These are phyloP conservation scores for Globisporangium nagaii DNA, from an alignment of 352 stramenopile genomes.

Conservation along the genomic window DNA sequence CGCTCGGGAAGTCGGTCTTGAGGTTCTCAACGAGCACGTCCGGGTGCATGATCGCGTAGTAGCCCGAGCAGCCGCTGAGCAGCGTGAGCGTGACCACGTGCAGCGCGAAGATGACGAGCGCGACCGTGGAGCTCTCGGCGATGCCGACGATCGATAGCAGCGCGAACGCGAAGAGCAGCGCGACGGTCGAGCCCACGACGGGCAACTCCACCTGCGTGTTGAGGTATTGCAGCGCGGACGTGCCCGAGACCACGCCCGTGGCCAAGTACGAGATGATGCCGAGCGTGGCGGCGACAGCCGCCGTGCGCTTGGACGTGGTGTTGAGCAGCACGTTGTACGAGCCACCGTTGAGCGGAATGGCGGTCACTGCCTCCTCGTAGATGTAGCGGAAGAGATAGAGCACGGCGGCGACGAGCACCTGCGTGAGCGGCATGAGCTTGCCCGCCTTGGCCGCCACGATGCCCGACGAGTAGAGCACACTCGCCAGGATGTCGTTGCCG, in stretches of 20 bases:
- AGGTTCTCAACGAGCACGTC: constrained; percentile 63
- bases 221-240: constrained; percentile 56
- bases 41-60: constrained; percentile 58
- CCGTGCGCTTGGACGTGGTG: constrained; percentile 86
- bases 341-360: constrained; percentile 88
- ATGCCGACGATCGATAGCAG: constrained; percentile 83
- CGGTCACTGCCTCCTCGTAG: constrained; percentile 89
- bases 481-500: constrained; percentile 91
- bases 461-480: constrained; percentile 76
- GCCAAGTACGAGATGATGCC: constrained; percentile 91
- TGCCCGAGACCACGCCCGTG: constrained; percentile 73
- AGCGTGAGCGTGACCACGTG: constrained; percentile 80
- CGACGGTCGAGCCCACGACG: constrained; percentile 35
- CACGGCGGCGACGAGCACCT: constrained; percentile 70
- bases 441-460: constrained; percentile 69
- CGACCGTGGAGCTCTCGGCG: constrained; percentile 78
- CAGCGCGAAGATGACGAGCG: constrained; percentile 77
- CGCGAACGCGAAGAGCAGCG: constrained; percentile 80
- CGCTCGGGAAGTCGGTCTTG: constrained; percentile 48
- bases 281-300: constrained; percentile 84
- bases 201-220: constrained; percentile 42
- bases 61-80: constrained; percentile 49
- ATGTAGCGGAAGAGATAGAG: constrained; percentile 79
- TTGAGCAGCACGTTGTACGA: constrained; percentile 92
- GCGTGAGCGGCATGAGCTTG: constrained; percentile 81